phyloP scores from a whole-genome alignment of 371 early-diverging fungal species.

The Quaeritorhiza haematococci region DNA sequence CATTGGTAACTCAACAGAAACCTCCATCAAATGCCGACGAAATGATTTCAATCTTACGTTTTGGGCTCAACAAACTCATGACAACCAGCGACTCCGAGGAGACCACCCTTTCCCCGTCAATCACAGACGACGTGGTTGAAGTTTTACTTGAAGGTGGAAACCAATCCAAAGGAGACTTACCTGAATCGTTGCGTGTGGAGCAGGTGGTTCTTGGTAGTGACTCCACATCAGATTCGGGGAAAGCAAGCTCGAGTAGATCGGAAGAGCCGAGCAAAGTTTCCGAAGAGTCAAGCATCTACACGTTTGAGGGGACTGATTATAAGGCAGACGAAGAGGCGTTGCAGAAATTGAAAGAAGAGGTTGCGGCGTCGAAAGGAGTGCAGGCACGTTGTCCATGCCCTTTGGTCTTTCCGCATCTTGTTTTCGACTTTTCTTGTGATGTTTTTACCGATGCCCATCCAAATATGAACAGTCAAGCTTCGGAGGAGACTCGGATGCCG shows the following conservation, averaged over 20 bases:
- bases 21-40: not conserved
- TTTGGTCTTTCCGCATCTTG: not conserved
- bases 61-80: slow-evolving; percentile 14
- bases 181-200: not conserved
- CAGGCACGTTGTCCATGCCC: slow-evolving; percentile 5
- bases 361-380: slow-evolving; percentile 1
- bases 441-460: no score
- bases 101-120: not conserved
- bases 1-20: no score
- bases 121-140: slow-evolving; percentile 6
- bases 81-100: not conserved
- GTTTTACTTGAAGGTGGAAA: not conserved
- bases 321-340: slow-evolving; percentile 23
- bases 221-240: no score
- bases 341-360: slow-evolving; percentile 6
- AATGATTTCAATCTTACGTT: slow-evolving; percentile 11
- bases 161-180: slow-evolving; percentile 4
- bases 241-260: no score
- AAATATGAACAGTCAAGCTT: no score
- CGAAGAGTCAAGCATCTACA: slow-evolving; percentile 12
- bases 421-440: not conserved
- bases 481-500: no score
- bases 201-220: no score
- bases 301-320: slow-evolving; percentile 23
- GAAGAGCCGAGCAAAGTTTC: no score